Conservation (phyloP, 371 early-diverging fungal species). For the Circinella minor region DNA sequence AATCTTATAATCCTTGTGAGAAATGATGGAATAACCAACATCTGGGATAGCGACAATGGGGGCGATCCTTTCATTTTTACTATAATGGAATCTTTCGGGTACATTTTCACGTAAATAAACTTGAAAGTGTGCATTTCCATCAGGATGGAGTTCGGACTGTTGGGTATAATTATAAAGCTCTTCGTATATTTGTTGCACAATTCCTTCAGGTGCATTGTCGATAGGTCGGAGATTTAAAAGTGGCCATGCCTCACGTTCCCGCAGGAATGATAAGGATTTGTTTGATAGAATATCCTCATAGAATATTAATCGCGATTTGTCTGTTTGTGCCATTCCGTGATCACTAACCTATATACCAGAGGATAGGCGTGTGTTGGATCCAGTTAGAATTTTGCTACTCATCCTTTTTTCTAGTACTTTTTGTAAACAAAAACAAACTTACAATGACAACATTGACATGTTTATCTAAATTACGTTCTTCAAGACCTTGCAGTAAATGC, state of each 20-base stretch:
- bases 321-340: slow-evolving; percentile 86
- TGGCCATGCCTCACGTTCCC: slow-evolving; percentile 41
- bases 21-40: slow-evolving; percentile 60
- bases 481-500: slow-evolving; percentile 60
- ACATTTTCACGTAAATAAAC: slow-evolving; percentile 72
- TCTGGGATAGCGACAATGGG: slow-evolving; percentile 80
- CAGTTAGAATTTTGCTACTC: no score
- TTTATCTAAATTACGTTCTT: slow-evolving; percentile 58
- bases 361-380: not conserved
- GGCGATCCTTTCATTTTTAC: slow-evolving; percentile 65
- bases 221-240: slow-evolving; percentile 53
- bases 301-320: slow-evolving; percentile 64
- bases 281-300: slow-evolving; percentile 73
- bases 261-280: slow-evolving; percentile 32
- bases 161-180: slow-evolving; percentile 38
- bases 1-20: slow-evolving; percentile 41
- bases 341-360: slow-evolving; percentile 65
- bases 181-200: slow-evolving; percentile 31
- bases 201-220: slow-evolving; percentile 33
- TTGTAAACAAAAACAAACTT: slow-evolving; percentile 18
- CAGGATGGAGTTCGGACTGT: slow-evolving; percentile 17
- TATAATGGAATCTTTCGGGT: slow-evolving; percentile 69
- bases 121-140: slow-evolving; percentile 54
- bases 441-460: slow-evolving; percentile 85
- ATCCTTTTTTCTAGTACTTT: not conserved